A percentile compares a stretch with the other conserved stretches of the same genome.
These are phyloP conservation scores for Lentinula edodes DNA, from an alignment of 768 basidiomycete genomes.

Conservation along the genomic window DNA sequence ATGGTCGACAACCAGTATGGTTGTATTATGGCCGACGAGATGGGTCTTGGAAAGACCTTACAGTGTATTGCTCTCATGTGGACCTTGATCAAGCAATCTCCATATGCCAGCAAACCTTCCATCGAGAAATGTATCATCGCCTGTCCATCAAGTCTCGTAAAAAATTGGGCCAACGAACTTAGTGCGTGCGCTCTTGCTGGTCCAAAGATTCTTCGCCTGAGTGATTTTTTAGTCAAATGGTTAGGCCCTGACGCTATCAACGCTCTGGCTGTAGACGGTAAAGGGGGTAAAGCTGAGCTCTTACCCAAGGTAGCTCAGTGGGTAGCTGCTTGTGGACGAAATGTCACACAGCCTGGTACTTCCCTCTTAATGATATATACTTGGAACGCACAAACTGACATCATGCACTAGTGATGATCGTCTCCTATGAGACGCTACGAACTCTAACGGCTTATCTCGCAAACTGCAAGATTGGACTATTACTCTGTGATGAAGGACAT, in stretches of 20 bases:
- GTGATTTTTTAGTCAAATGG: constrained; percentile 74
- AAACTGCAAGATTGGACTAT: constrained; percentile 76
- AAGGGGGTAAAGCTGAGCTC: constrained; percentile 79
- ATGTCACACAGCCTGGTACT: constrained; percentile 86
- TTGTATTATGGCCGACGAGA: constrained; percentile 99
- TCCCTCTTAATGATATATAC: neutral
- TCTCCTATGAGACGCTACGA: constrained; percentile 94
- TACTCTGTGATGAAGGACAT: constrained; percentile 98
- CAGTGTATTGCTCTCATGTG: constrained; percentile 95
- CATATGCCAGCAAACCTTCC: constrained; percentile 75
- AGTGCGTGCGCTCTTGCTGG: constrained; percentile 35
- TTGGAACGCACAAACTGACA: neutral
- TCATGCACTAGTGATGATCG: constrained; percentile 81
- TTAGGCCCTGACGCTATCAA: constrained; percentile 78
- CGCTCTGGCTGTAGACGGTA: constrained; percentile 89
- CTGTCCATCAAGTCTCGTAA: constrained; percentile 94
- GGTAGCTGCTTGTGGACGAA: constrained; percentile 85
- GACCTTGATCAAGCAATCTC: constrained; percentile 95
- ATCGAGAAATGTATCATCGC: constrained; percentile 98
- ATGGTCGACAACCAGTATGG: constrained; percentile 86
- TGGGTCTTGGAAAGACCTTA: constrained; percentile 96
- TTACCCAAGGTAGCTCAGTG: constrained; percentile 79
- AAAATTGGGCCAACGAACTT: constrained; percentile 98
- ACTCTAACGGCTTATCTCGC: constrained; percentile 72
- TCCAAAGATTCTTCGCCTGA: neutral